phyloP scores from a whole-genome alignment of 257 asterid species.

The Echium plantagineum region DNA sequence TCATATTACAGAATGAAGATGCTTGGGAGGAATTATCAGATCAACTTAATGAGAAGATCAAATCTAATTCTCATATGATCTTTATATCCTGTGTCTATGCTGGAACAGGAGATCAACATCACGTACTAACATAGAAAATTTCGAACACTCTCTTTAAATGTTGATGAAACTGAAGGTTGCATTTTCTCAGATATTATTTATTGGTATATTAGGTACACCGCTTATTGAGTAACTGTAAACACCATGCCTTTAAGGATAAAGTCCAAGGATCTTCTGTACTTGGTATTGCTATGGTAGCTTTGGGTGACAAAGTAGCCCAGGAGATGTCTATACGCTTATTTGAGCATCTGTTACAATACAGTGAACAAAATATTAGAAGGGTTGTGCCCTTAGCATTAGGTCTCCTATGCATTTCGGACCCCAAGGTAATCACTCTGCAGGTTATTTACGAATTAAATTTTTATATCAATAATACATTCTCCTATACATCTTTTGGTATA shows the following conservation, averaged over 20 bases:
- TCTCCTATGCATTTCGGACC: slow-evolving; percentile 88
- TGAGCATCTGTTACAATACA: slow-evolving; percentile 91
- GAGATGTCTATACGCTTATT: slow-evolving; percentile 96
- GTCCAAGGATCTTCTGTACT: slow-evolving; percentile 92
- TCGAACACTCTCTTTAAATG: too few relatives aligned
- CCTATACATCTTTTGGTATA: background rate
- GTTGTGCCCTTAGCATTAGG: slow-evolving; percentile 93
- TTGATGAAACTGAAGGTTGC: background rate
- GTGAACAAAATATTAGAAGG: slow-evolving; percentile 79
- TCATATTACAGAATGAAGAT: too few relatives aligned
- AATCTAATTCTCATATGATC: slow-evolving; percentile 72
- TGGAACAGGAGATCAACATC: slow-evolving; percentile 87
- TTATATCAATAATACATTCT: background rate
- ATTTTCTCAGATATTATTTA: slow-evolving; percentile 18
- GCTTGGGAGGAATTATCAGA: too few relatives aligned
- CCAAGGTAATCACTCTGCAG: slow-evolving; percentile 39
- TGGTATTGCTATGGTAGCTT: slow-evolving; percentile 96
- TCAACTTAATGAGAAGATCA: slow-evolving; percentile 28
- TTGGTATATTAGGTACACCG: slow-evolving; percentile 60
- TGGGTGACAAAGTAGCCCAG: slow-evolving; percentile 55
- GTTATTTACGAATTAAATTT: background rate
- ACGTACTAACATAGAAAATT: slow-evolving; percentile 26
- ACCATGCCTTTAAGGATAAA: slow-evolving; percentile 78
- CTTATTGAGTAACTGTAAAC: slow-evolving; percentile 84
- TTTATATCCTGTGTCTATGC: slow-evolving; percentile 92